Base-by-base conservation (phyloP, 208 protist species). In the Vickermania spadyakhi region DNA sequence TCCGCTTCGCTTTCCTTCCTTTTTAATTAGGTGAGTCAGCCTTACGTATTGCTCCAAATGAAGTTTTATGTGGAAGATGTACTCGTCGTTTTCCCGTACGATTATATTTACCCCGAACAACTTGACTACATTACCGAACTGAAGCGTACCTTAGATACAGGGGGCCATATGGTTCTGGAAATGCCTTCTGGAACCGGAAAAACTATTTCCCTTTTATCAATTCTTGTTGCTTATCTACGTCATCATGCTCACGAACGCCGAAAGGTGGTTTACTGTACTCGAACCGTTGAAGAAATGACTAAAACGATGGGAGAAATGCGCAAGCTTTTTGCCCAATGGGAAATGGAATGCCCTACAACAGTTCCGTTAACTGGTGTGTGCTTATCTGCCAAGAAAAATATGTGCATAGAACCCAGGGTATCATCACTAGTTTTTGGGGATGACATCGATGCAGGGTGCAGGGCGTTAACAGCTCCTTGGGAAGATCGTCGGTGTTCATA, bases 101-200 rank as follows among this genome's bases (percentile, higher is more conserved):
- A 94, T 49, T 98, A 97, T 68, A 98, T 99, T 52, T 99, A 99
- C 73, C 98, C 98, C 1, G 97, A 99, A 74, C 98, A 99, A 79
- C 96, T 98, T 56, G 84, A 93, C 41, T 99, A 99, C 84, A 99
- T 99, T 87, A 83, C 89, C 3, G 84, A 98, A 61, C 78, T 99
- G 29, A 99, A 99, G 62, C 86, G 79, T 18, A 73, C 91, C 3
- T 81, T 99, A 7, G 96, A 98, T 66, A 58, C 67, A 1, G 74
- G 96, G 42, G 97, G 97, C 3, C 97, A 99, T 55, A 89, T 96
- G 70, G 77, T 99, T 73, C 77, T 99, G 42, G 98, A 99, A 72
- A 99, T 99, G 98, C 98, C 98, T 13, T 99, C 94, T 18, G 98
- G 98, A 45, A 99, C 98, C 0, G 98, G 98, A 26, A 99, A 99